phyloP scores from a whole-genome alignment of 2,329 filamentous ascomycete genomes.

The Davidsoniella neocaledoniae region DNA sequence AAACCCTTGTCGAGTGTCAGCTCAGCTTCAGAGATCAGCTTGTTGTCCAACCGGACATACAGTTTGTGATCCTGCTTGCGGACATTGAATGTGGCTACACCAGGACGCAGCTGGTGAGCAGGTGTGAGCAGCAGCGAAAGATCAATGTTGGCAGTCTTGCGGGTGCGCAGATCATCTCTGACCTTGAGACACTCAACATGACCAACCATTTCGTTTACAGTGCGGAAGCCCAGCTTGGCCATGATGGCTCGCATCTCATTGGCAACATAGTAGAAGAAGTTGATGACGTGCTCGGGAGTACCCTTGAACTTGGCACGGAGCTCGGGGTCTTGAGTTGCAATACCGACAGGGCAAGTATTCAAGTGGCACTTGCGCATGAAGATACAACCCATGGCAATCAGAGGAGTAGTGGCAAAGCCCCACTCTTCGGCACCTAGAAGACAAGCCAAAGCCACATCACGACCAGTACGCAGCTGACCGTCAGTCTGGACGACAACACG shows the following conservation, averaged over 20 bases:
- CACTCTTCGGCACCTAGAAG: constrained; percentile 95
- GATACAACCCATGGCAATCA: constrained; percentile 94
- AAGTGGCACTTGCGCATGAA: constrained; percentile 70
- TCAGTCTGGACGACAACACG: constrained; percentile 94
- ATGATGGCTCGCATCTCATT: constrained; percentile 95
- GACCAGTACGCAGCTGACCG: constrained; percentile 79
- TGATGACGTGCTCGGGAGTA: constrained; percentile 90
- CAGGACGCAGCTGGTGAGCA: constrained; percentile 86
- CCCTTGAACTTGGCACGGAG: constrained; percentile 86
- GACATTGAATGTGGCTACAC: constrained; percentile 92
- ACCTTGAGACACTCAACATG: constrained; percentile 75
- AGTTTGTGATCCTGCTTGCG: constrained; percentile 94
- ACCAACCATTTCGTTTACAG: constrained; percentile 95
- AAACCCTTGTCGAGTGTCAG: constrained; percentile 87
- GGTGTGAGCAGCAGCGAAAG: constrained; percentile 84
- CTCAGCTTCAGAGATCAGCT: constrained; percentile 89
- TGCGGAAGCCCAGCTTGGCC: constrained; percentile 87
- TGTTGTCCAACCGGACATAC: constrained; percentile 87
- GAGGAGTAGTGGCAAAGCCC: constrained; percentile 85
- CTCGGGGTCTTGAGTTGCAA: constrained; percentile 90
- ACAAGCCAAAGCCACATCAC: constrained; percentile 88
- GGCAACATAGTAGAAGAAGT: constrained; percentile 96
- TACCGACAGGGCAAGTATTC: constrained; percentile 81
- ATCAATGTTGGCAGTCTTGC: constrained; percentile 86
- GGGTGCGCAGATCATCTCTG: constrained; percentile 70